Conservation (phyloP, 176 grass and related monocot genomes). For the Eleusine indica region DNA sequence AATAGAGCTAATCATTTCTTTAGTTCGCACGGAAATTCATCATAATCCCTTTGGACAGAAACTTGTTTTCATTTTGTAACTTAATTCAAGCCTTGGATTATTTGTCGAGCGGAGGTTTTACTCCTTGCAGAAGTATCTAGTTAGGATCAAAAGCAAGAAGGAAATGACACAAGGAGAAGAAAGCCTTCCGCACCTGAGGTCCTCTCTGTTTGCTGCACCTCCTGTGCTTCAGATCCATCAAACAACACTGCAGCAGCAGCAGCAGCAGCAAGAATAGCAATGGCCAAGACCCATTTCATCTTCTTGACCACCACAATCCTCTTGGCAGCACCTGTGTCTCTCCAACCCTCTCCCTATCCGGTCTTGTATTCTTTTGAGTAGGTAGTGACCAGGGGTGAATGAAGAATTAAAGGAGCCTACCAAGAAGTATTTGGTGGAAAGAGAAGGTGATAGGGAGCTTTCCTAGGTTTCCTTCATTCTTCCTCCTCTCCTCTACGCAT, state of each 20-base stretch:
- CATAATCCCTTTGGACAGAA: not conserved
- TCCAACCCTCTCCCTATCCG: not conserved
- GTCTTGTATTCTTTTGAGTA: conserved; percentile 8
- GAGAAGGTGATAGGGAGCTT: conserved; percentile 29
- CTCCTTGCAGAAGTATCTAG: not conserved
- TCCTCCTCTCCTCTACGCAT: conserved; percentile 9
- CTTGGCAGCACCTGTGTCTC: not conserved
- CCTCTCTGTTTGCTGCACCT: not conserved
- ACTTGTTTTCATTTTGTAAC: not conserved
- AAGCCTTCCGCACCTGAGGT: conserved; percentile 8
- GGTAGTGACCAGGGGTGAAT: not conserved
- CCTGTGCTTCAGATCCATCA: conserved; percentile 13
- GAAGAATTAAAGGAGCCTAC: conserved; percentile 12
- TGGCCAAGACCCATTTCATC: not conserved
- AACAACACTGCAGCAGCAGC: conserved; percentile 15
- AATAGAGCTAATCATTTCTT: not conserved
- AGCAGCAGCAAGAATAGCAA: conserved; percentile 20
- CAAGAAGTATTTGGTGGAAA: conserved; percentile 31
- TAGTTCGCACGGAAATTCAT: not conserved
- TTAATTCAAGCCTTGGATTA: not conserved
- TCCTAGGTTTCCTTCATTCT: conserved; percentile 38
- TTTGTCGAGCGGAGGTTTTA: not conserved
- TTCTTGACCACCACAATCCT: conserved; percentile 2
- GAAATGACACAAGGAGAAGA: not conserved
- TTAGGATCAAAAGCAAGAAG: not conserved